phyloP scores from a whole-genome alignment of 108 stramenopile genomes.

The Bacterosira constricta region DNA sequence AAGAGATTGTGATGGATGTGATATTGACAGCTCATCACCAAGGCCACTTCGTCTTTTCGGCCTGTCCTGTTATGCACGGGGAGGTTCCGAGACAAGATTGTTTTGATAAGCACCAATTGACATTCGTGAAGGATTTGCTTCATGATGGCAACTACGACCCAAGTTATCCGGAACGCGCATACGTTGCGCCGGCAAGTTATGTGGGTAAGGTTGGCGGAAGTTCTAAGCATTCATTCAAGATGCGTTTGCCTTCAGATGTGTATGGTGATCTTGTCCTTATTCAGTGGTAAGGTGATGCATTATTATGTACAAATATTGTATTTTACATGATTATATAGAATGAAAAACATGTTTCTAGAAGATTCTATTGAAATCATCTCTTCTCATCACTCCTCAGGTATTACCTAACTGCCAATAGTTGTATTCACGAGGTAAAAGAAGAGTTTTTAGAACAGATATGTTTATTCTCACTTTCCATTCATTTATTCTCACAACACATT shows the following conservation, averaged over 20 bases:
- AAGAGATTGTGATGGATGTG: constrained; percentile 48
- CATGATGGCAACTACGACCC: constrained; percentile 51
- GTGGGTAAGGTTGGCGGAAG: neutral
- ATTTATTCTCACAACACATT: neutral
- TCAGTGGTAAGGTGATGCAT: constrained; percentile 54
- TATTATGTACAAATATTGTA: neutral
- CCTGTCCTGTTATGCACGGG: constrained; percentile 51
- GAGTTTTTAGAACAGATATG: neutral
- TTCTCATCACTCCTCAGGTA: constrained; percentile 12
- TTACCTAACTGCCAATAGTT: constrained; percentile 53
- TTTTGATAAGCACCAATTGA: constrained; percentile 54
- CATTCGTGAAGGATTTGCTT: constrained; percentile 58
- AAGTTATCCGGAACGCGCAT: constrained; percentile 61
- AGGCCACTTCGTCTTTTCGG: constrained; percentile 64
- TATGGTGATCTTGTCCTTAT: constrained; percentile 62
- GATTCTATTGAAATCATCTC: neutral
- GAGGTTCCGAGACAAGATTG: constrained; percentile 58
- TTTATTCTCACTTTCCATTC: neutral
- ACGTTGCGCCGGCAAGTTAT: constrained; percentile 46
- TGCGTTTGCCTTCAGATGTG: constrained; percentile 55
- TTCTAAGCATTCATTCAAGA: constrained; percentile 12
- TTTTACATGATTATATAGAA: neutral
- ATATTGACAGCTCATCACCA: constrained; percentile 64
- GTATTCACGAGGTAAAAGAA: constrained; percentile 18
- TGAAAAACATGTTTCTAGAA: neutral